phyloP scores from a whole-genome alignment of 2,329 filamentous ascomycete species.

The Fusarium virguliforme region DNA sequence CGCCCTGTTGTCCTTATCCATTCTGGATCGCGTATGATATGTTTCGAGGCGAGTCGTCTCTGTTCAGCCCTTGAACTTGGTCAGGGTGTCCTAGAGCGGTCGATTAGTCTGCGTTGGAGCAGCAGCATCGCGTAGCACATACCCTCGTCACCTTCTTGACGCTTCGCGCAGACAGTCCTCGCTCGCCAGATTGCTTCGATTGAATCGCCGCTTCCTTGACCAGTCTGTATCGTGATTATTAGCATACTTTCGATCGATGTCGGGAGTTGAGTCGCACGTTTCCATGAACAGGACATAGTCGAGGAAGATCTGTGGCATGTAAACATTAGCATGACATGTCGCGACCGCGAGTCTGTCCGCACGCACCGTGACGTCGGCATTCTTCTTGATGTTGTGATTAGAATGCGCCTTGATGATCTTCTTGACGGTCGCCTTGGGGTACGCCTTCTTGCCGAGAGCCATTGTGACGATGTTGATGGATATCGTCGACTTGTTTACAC shows the following conservation, averaged over 20 bases:
- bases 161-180: slow-evolving; percentile 80
- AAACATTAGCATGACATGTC: slow-evolving; percentile 46
- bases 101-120: slow-evolving; percentile 19
- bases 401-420: slow-evolving; percentile 93
- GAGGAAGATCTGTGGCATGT: slow-evolving; percentile 79
- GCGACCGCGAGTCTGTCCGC: slow-evolving; percentile 32
- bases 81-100: slow-evolving; percentile 70
- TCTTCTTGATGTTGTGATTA: slow-evolving; percentile 84
- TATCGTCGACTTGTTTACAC: slow-evolving; percentile 35
- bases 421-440: slow-evolving; percentile 87
- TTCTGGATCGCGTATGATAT: slow-evolving; percentile 9
- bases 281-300: slow-evolving; percentile 89
- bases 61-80: slow-evolving; percentile 77
- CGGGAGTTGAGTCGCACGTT: slow-evolving; percentile 60
- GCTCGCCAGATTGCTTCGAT: slow-evolving; percentile 81
- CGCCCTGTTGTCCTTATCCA: background rate
- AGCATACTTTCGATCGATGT: background rate
- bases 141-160: slow-evolving; percentile 85
- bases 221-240: slow-evolving; percentile 66
- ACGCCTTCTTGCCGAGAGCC: slow-evolving; percentile 77
- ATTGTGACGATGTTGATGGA: slow-evolving; percentile 44
- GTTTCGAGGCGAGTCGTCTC: background rate
- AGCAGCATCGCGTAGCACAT: slow-evolving; percentile 52
- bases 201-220: slow-evolving; percentile 86
- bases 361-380: slow-evolving; percentile 85